Evolutionary conservation across 352 stramenopile genomes (phyloP).

Genomic region (Globisporangium echinulatum): DNA sequence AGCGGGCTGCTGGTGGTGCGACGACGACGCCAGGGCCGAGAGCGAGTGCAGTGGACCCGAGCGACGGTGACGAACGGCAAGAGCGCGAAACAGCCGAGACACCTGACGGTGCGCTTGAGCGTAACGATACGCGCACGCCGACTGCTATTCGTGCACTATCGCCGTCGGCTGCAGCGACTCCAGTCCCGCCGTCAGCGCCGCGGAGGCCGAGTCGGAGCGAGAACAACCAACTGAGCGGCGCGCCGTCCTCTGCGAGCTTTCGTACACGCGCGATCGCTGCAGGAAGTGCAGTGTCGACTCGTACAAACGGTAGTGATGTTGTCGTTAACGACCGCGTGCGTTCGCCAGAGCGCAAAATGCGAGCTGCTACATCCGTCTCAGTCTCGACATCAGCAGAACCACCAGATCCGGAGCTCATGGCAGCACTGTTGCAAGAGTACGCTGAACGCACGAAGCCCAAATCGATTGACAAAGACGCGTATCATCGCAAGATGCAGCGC

Average conservation of each 20-base stretch:
- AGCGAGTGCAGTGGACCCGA: not conserved
- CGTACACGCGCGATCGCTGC: slow-evolving; percentile 18
- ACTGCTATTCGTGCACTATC: slow-evolving; percentile 8
- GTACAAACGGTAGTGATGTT: slow-evolving; percentile 6
- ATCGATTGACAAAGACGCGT: slow-evolving; percentile 39
- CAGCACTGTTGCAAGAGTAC: slow-evolving; percentile 63
- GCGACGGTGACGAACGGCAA: slow-evolving; percentile 9
- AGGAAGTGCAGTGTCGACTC: no score
- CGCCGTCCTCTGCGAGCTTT: slow-evolving; percentile 19
- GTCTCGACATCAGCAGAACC: slow-evolving; percentile 6
- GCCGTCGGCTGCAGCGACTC: slow-evolving; percentile 17
- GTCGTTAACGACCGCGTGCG: no score
- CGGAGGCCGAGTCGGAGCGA: slow-evolving; percentile 14
- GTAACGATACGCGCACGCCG: not conserved
- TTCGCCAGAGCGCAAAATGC: no score
- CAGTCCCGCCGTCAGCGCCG: slow-evolving; percentile 16
- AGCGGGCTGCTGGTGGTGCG: not conserved
- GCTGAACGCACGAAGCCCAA: slow-evolving; percentile 34
- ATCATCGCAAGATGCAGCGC: slow-evolving; percentile 70
- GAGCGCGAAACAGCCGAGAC: slow-evolving; percentile 3
- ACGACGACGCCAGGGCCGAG: not conserved
- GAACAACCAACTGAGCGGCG: slow-evolving; percentile 16
- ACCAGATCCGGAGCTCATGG: slow-evolving; percentile 35
- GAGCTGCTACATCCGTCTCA: not conserved
- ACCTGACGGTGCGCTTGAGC: not conserved